Evolutionary conservation across 371 early-diverging fungal species (phyloP), one percentile per base, ranked within the genome.

Genomic region (Rhizopus arrhizus): DNA sequence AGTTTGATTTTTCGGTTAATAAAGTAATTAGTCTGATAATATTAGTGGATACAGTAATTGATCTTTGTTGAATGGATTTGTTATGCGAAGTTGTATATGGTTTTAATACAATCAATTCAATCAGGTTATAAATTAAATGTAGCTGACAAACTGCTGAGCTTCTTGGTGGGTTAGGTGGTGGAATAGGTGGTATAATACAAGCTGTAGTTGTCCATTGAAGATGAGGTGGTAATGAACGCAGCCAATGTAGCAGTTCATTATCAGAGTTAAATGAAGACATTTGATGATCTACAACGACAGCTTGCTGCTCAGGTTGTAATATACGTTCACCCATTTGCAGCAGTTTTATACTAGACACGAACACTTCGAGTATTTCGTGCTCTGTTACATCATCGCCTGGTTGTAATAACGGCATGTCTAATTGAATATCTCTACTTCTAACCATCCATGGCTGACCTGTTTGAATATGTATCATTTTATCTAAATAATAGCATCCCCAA

Each of bases 401-500:
- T 13, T 68, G 68, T 11, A 68, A 58, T 5, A 62, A 32, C 12
- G 74, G 74, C 65, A 73, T 64, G 47, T 70, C 74, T 32, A 70
- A 28, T 13, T 64, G 54, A 33, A 73, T 65, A 32, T 67, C 70
- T 51, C 62, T 62, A n/a, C 57, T 53, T 15, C 46, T 40, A 3
- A 73, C 22, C 42, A 64, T 52, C 70, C 74, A 73, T 9, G 72
- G 69, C 5, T 68, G 64, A 4, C 62, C 59, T 10, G 61, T 56
- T 22, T 65, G 62, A 8, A 68, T 51, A 38, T 68, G 68, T 2
- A 64, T 54, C 11, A 70, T 3, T 28, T 73, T 73, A 51, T 73
- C 74, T 3, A 73, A 29, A 22, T 58, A 57, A 36, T 73, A 73
- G 35, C 74, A 73, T 16, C 65, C 65, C 74, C 74, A 73, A 16